phyloP scores from a whole-genome alignment of 768 basidiomycete genomes.

The Suillus spraguei region DNA sequence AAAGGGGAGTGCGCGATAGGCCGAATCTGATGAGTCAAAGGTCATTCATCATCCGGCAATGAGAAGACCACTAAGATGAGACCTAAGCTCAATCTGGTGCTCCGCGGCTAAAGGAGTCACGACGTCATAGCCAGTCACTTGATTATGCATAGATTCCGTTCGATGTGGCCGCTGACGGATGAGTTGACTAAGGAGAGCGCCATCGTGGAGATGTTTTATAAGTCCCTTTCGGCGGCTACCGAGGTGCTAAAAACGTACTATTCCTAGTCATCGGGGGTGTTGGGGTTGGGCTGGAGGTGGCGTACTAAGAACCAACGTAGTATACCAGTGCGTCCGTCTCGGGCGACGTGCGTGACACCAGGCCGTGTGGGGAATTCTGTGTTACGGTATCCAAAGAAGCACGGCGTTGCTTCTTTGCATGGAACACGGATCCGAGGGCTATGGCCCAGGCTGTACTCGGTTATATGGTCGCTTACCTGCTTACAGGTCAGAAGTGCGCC shows the following conservation, averaged over 20 bases:
- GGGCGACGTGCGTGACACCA: no score
- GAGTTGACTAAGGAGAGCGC: background rate
- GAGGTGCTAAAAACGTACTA: background rate
- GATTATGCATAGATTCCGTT: background rate
- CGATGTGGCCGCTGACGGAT: background rate
- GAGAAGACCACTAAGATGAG: background rate
- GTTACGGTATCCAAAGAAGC: background rate
- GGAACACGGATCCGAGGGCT: slow-evolving; percentile 6
- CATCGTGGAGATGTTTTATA: background rate
- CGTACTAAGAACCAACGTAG: background rate
- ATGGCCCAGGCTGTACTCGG: background rate
- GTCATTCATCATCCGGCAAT: background rate
- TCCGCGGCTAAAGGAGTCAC: background rate
- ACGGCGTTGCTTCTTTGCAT: background rate
- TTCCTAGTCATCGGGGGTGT: background rate
- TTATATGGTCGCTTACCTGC: background rate
- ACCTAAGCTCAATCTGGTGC: background rate
- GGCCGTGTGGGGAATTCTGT: background rate
- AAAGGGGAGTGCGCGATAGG: background rate
- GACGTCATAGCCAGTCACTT: background rate
- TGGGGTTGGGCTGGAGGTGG: background rate
- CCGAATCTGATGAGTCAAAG: background rate
- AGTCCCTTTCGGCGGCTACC: background rate
- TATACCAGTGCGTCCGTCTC: background rate
- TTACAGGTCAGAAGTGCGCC: background rate